Conservation (phyloP, 495 filamentous ascomycete species). For the Penicillium waksmanii region DNA sequence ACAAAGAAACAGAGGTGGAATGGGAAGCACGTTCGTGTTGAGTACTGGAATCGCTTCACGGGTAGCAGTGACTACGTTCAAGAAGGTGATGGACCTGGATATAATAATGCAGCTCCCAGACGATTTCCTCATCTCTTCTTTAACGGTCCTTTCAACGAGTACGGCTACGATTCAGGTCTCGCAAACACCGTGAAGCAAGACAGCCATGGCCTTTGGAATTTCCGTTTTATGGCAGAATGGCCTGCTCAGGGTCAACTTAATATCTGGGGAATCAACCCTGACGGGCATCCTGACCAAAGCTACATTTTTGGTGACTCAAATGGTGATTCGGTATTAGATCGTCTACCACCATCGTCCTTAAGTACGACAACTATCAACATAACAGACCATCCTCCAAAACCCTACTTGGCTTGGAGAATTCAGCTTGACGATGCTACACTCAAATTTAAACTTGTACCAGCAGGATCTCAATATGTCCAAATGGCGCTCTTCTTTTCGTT, state of each 20-base stretch:
- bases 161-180: slow-evolving; percentile 68
- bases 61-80: slow-evolving; percentile 69
- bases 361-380: slow-evolving; percentile 62
- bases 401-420: slow-evolving; percentile 61
- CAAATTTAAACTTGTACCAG: slow-evolving; percentile 55
- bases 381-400: slow-evolving; percentile 56
- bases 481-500: slow-evolving; percentile 61
- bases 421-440: slow-evolving; percentile 58
- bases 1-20: slow-evolving; percentile 64
- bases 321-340: slow-evolving; percentile 63
- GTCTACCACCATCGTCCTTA: slow-evolving; percentile 64
- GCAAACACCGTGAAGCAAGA: slow-evolving; percentile 58
- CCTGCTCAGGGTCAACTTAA: slow-evolving; percentile 67
- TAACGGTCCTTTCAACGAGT: slow-evolving; percentile 69
- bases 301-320: slow-evolving; percentile 65
- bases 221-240: slow-evolving; percentile 67
- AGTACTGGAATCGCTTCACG: slow-evolving; percentile 68
- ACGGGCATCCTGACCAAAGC: slow-evolving; percentile 64
- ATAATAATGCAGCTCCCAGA: slow-evolving; percentile 40
- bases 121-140: slow-evolving; percentile 68
- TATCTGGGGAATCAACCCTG: slow-evolving; percentile 69
- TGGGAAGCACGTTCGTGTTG: slow-evolving; percentile 66
- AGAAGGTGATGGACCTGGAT: slow-evolving; percentile 57
- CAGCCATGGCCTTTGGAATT: slow-evolving; percentile 59
- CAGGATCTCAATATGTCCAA: slow-evolving; percentile 60